Evolutionary conservation across 805 yeast species (phyloP).

Genomic region (Peterozyma toletana): DNA sequence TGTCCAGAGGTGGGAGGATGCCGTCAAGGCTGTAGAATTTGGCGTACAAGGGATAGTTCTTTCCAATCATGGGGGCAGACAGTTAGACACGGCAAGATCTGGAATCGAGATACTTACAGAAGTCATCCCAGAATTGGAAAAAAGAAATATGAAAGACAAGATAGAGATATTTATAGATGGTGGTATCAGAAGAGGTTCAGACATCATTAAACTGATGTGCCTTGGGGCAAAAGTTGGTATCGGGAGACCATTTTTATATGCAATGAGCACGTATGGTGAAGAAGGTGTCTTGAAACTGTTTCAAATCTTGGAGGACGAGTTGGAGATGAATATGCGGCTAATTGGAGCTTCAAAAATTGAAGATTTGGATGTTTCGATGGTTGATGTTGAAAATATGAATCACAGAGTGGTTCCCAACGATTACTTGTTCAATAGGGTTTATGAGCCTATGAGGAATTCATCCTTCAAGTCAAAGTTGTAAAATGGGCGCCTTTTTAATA

Average conservation of each 20-base stretch:
- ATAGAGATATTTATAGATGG: slow-evolving; percentile 62
- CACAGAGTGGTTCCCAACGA: slow-evolving; percentile 46
- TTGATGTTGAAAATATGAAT: slow-evolving; percentile 46
- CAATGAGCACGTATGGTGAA: slow-evolving; percentile 60
- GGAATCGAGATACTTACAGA: slow-evolving; percentile 73
- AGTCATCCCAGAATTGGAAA: slow-evolving; percentile 44
- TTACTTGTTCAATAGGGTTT: slow-evolving; percentile 42
- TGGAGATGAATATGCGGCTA: slow-evolving; percentile 73
- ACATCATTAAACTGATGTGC: slow-evolving; percentile 57
- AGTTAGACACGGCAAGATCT: slow-evolving; percentile 75
- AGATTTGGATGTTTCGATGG: slow-evolving; percentile 50
- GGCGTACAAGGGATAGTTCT: slow-evolving; percentile 76
- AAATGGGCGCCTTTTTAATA: too few species aligned
- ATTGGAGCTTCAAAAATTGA: slow-evolving; percentile 60
- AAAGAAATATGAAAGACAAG: slow-evolving; percentile 37
- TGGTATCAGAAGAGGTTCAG: slow-evolving; percentile 65
- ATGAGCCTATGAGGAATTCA: slow-evolving; percentile 46
- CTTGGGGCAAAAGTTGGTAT: slow-evolving; percentile 67
- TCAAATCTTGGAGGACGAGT: slow-evolving; percentile 59
- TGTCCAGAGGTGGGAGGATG: slow-evolving; percentile 79
- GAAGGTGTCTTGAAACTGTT: slow-evolving; percentile 56
- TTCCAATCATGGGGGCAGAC: slow-evolving; percentile 89
- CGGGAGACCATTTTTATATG: slow-evolving; percentile 61
- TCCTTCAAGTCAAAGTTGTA: slow-evolving; percentile 30
- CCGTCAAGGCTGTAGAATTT: slow-evolving; percentile 59